A percentile compares a stretch with the other conserved stretches of the same genome.
Conservation (phyloP, 345 rosid species). For the Raphanus sativus region DNA sequence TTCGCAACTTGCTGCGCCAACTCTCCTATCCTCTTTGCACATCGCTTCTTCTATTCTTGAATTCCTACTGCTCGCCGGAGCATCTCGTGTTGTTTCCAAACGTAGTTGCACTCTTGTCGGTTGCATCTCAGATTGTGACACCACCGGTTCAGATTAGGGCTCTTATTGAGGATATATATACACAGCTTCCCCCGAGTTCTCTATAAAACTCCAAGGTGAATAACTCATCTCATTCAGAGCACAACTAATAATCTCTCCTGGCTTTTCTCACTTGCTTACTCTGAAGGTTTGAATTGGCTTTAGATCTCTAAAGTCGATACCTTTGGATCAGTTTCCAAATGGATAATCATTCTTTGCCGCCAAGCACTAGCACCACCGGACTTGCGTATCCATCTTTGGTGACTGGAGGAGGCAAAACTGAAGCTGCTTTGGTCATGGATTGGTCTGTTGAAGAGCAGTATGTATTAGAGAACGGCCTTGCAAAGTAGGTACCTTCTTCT, state of each 20-base stretch:
- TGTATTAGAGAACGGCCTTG: slow-evolving; percentile 75
- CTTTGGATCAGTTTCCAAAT: slow-evolving; percentile 26
- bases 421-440: slow-evolving; percentile 66
- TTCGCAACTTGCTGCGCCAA: slow-evolving; percentile 25
- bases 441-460: slow-evolving; percentile 82
- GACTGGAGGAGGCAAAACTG: slow-evolving; percentile 34
- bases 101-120: not conserved
- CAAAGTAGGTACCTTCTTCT: slow-evolving; percentile 51
- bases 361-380: slow-evolving; percentile 29
- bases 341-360: slow-evolving; percentile 26
- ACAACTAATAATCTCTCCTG: not conserved
- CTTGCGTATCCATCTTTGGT: slow-evolving; percentile 16
- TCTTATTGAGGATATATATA: not conserved
- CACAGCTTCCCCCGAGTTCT: not conserved
- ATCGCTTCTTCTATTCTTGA: not conserved
- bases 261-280: not conserved
- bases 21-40: slow-evolving; percentile 20
- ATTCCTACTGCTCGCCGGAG: slow-evolving; percentile 3
- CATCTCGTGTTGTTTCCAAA: not conserved
- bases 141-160: slow-evolving; percentile 4
- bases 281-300: not conserved
- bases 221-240: not conserved
- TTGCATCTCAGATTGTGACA: not conserved
- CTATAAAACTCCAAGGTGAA: not conserved
- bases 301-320: not conserved